Evolutionary conservation across 163 green algal species (phyloP), one percentile per base, ranked within the genome.

Genomic region (Trebouxiophyceae sp.): DNA sequence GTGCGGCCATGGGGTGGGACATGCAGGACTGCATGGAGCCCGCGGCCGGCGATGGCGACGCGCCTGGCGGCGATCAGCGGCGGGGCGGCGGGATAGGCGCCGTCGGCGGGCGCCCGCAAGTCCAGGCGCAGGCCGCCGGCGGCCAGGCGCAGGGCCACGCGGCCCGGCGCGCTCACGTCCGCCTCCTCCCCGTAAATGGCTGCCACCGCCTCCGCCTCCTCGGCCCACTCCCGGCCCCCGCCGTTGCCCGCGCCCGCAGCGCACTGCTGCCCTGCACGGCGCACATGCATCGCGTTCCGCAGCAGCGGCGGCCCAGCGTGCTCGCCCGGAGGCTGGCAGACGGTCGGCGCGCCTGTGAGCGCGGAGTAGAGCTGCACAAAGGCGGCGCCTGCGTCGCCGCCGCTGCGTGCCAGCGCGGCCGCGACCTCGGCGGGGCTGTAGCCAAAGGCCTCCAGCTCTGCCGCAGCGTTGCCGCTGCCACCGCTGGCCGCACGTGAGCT

Each of bases 171-270:
- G n/a, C n/a, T n/a, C n/a, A n/a, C n/a, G n/a, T n/a, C n/a, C n/a
- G 75, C 59, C 28, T 82, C 74, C 0, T 71, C 64, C 0, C 68
- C 85, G 62, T 87, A 90, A 20, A 94, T 92, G 7, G 84, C 82
- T 28, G 83, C 73, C 39, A 94, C 63, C 29, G 85, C 87, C 50
- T 77, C 75, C 0, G 64, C 30, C 74, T 94, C 87, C 50, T 94
- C 87, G 4, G 27, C n/a, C 81, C 80, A 87, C 33, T 63, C 46
- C 27, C 78, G 62, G 23, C n/a, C 27, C 3, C 23, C 32, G 33
- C 16, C 29, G 3, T 4, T 46, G 8, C 6, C 29, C 2, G 61
- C 27, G 26, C 26, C 57, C 63, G 23, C 24, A 27, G 30, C 5
- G 7, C 27, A 31, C 3, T 27, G 31, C 50, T 26, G 33, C 65